phyloP scores from a whole-genome alignment of 2,329 filamentous ascomycete species.

The Exophiala viscosa region DNA sequence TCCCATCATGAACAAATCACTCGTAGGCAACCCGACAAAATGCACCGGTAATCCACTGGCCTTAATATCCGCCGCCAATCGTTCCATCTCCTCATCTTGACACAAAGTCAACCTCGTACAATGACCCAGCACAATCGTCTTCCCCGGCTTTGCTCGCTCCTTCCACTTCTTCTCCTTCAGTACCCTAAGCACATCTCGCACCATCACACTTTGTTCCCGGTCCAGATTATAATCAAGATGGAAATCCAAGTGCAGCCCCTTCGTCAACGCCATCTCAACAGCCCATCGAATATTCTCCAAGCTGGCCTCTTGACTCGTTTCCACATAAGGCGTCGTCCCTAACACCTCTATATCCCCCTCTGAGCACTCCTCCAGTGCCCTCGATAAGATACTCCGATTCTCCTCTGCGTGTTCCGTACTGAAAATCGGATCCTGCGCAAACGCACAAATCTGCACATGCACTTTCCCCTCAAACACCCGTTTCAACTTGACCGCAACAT shows the following conservation, averaged over 20 bases:
- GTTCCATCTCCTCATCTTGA: conserved; percentile 46
- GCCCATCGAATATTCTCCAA: conserved; percentile 62
- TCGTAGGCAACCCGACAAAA: conserved; percentile 67
- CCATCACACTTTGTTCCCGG: conserved; percentile 44
- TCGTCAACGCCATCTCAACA: conserved; percentile 50
- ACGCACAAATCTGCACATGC: conserved; percentile 64
- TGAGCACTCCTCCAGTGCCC: conserved; percentile 38
- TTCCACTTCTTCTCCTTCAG: conserved; percentile 53
- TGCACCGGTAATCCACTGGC: conserved; percentile 55
- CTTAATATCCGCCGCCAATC: conserved; percentile 48
- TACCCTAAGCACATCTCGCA: conserved; percentile 53
- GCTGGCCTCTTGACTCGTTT: conserved; percentile 48
- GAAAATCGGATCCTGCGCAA: conserved; percentile 68
- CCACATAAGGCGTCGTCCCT: conserved; percentile 69
- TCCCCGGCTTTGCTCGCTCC: conserved; percentile 34
- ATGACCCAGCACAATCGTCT: conserved; percentile 61
- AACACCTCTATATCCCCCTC: conserved; percentile 52
- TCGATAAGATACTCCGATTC: conserved; percentile 51
- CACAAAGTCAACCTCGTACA: conserved; percentile 64
- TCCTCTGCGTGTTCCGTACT: conserved; percentile 50
- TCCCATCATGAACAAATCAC: conserved; percentile 70
- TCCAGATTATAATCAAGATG: conserved; percentile 70
- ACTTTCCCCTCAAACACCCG: conserved; percentile 51
- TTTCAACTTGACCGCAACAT: conserved; percentile 57
- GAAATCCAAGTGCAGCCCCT: conserved; percentile 61